These are phyloP conservation scores for Metschnikowia gelsemii DNA, from an alignment of 805 yeast genomes.

Conservation along the genomic window DNA sequence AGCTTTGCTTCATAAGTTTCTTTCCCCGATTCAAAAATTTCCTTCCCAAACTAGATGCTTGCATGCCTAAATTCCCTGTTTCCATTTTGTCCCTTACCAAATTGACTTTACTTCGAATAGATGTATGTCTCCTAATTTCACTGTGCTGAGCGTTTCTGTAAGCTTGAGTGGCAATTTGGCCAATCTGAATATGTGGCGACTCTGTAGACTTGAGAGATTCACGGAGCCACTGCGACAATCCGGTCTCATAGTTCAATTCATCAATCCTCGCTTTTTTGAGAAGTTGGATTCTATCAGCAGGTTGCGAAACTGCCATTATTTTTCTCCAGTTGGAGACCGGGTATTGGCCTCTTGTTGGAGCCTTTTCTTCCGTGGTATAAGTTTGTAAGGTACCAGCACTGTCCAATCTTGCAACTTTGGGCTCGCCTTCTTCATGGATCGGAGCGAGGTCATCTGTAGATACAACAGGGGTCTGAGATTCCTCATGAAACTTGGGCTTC, in stretches of 20 bases:
- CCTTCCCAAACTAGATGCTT: constrained; percentile 55
- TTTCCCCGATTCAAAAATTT: constrained; percentile 56
- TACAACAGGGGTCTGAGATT: constrained; percentile 6
- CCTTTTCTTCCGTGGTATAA: neutral
- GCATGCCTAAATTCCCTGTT: constrained; percentile 37
- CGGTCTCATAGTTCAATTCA: constrained; percentile 50
- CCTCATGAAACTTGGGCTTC: constrained; percentile 16
- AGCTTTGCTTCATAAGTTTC: constrained; percentile 42
- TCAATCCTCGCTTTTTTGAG: constrained; percentile 44
- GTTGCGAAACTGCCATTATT: constrained; percentile 40
- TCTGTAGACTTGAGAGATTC: constrained; percentile 41
- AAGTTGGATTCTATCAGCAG: constrained; percentile 41
- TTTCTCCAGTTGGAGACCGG: constrained; percentile 44
- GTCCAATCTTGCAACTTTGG: neutral
- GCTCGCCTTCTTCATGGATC: constrained; percentile 3
- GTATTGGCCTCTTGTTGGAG: constrained; percentile 17
- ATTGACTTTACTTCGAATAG: constrained; percentile 51
- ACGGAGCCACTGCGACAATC: constrained; percentile 57
- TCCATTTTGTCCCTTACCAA: constrained; percentile 51
- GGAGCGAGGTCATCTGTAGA: constrained; percentile 10
- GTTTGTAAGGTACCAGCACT: neutral
- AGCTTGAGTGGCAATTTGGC: constrained; percentile 60
- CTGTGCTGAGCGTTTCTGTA: constrained; percentile 62
- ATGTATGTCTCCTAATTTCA: constrained; percentile 45
- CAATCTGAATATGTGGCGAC: constrained; percentile 42